Evolutionary conservation across 2,329 filamentous ascomycete genomes (phyloP), one percentile per base, ranked within the genome.

Genomic region (Albophoma yamanashiensis): DNA sequence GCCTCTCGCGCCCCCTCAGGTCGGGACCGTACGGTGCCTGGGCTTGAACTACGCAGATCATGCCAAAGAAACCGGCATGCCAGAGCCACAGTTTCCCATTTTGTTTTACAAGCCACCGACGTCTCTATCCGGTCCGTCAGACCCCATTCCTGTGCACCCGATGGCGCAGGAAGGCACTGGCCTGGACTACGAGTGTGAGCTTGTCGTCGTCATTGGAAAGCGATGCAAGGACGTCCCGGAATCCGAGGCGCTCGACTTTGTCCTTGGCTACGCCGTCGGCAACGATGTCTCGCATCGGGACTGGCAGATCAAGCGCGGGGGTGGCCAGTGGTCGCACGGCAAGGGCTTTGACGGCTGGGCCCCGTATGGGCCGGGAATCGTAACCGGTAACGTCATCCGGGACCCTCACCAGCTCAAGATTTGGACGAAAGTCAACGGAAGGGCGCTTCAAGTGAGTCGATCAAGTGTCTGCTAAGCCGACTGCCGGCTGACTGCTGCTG

Each of bases 221-320:
- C 76, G 81, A 62, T 87, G 85, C 62, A 74, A 76, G 52, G 80
- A 91, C 68, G 85, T 92, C 15, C 71, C 83, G 1, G 86, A 89
- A 73, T 76, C 78, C 1, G 73, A 82, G 27, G 89, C 89, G 0
- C 75, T 92, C n/a, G 76, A 86, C 58, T 86, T 89, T 67, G 87
- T 92, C 3, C 77, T 91, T 2, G 89, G 89, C 6, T 92, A 92
- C 69, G 79, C 85, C 2, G 82, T 89, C 40, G 88, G 89, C 59
- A 89, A 93, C 72, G 89, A 93, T 70, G 82, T 93, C n/a, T 90
- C 86, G 14, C 88, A 91, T 73, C 84, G 89, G 47, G 87, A 90
- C 64, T 92, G 88, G 86, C 88, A 91, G 73, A 72, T 89, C 62
- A 82, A 85, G 70, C 80, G 78, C 47, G 86, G 86, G 20, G 85